Conservation (phyloP, 1,284 basidiomycete genomes). For the Exobasidium cylindrosporum region DNA sequence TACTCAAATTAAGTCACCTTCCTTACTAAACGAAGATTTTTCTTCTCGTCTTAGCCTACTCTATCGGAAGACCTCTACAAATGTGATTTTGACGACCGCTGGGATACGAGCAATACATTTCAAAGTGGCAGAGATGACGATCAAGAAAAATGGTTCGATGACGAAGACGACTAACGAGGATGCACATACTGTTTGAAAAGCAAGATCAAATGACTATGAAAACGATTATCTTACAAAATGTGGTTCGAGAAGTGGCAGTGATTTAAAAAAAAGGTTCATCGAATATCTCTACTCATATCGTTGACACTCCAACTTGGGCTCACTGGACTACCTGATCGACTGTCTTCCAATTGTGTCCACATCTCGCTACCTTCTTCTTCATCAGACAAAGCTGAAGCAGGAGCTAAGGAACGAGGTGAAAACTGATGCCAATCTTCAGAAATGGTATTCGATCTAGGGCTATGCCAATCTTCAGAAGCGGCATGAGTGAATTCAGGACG, state of each 20-base stretch:
- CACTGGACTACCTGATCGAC: neutral
- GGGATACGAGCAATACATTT: neutral
- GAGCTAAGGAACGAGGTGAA: neutral
- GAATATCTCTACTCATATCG: neutral
- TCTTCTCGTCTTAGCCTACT: no score
- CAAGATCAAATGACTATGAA: no score
- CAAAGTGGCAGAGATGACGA: no score
- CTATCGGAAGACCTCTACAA: neutral
- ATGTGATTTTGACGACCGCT: neutral
- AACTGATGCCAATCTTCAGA: neutral
- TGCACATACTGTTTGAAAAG: no score
- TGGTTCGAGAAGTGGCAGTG: no score
- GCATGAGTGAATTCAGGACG: neutral
- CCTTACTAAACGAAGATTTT: no score
- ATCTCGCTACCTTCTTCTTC: neutral
- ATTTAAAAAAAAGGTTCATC: no score
- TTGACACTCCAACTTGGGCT: conserved; percentile 1
- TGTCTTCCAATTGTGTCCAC: conserved; percentile 4
- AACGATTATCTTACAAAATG: no score
- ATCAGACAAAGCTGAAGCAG: neutral
- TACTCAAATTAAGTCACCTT: no score
- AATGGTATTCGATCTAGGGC: neutral
- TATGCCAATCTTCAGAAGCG: neutral
- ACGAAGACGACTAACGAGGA: neutral
- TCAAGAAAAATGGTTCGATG: neutral